A percentile compares a stretch with the other conserved stretches of the same genome.
phyloP scores from a whole-genome alignment of 2,329 filamentous ascomycete genomes.

The Colletotrichum navitas region DNA sequence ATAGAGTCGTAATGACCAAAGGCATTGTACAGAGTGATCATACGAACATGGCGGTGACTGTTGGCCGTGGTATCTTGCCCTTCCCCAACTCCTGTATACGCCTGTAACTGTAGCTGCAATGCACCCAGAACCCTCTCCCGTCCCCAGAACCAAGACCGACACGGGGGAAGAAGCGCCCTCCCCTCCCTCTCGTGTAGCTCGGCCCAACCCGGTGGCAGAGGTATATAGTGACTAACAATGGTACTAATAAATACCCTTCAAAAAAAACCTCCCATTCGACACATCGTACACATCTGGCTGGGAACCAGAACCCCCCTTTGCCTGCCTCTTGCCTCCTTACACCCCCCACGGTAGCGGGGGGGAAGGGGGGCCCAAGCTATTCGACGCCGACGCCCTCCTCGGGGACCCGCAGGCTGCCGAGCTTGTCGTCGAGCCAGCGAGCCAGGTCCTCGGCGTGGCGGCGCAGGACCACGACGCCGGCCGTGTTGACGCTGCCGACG shows the following conservation, averaged over 20 bases:
- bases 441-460: constrained; percentile 71
- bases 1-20: constrained; percentile 3
- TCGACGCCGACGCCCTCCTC: constrained; percentile 62
- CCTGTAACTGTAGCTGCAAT: constrained; percentile 19
- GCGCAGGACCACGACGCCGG: constrained; percentile 64
- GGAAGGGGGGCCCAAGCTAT: constrained; percentile 10
- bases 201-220: not conserved
- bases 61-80: constrained; percentile 41
- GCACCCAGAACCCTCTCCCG: not conserved
- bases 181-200: not conserved
- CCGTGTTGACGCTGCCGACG: constrained; percentile 55
- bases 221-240: not conserved
- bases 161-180: too few relatives aligned
- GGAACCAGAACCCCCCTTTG: not conserved
- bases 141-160: not conserved
- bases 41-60: constrained; percentile 11
- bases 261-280: not conserved
- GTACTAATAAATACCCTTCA: not conserved
- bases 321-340: too few relatives aligned
- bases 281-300: not conserved
- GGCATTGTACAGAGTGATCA: constrained; percentile 13
- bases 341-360: too few relatives aligned
- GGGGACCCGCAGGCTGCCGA: constrained; percentile 66
- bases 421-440: constrained; percentile 70
- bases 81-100: constrained; percentile 34